Base-by-base conservation (phyloP, 2,329 filamentous ascomycete genomes). In the Trichoderma gracile region DNA sequence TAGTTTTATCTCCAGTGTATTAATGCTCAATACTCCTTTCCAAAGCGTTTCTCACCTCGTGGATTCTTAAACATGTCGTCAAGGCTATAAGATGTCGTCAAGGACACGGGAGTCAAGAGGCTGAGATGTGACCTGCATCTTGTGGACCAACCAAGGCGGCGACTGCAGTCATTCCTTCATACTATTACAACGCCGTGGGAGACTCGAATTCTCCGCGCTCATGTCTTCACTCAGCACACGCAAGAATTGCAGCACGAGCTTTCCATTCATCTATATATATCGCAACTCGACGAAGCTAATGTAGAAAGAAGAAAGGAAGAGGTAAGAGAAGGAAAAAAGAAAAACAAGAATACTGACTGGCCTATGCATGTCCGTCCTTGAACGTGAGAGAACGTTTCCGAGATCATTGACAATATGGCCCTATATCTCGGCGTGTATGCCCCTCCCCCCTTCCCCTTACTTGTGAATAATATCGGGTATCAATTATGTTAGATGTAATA, bases 221-320 rank as follows among this genome's bases (percentile, higher is more conserved):
- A 3, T n/a, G 40, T 12, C 17, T 30, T 56, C 23, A 46, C 25
- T 23, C 9, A 30, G 42, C 21, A 14, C 21, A 30, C 14, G 17
- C 0, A 3, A 6, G 7, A 21, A 3, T 43, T 9, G 12, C 30
- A 52, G n/a, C 27, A 50, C 40, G 62, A 57, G 60, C 50, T 49
- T 47, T 60, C 46, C 46, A 60, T 60, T 52, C 21, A 52, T 60
- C 46, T 52, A 60, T 52, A 60, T 52, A 52, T 52, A 52, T 52
- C 38, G 27, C 46, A 43, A n/a, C 46, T 52, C 42, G 33, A 14
- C 33, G 33, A 43, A 56, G 21, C 46, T 52, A 52, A 60, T 33
- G 38, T 27, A 52, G 3, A 58, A 12, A 10, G 14, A 38, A 23
- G 14, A 56, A 33, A 8, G 42, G 19, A 47, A 17, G 23, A 60